phyloP scores from a whole-genome alignment of 257 asterid species.

The Capsicum pubescens region DNA sequence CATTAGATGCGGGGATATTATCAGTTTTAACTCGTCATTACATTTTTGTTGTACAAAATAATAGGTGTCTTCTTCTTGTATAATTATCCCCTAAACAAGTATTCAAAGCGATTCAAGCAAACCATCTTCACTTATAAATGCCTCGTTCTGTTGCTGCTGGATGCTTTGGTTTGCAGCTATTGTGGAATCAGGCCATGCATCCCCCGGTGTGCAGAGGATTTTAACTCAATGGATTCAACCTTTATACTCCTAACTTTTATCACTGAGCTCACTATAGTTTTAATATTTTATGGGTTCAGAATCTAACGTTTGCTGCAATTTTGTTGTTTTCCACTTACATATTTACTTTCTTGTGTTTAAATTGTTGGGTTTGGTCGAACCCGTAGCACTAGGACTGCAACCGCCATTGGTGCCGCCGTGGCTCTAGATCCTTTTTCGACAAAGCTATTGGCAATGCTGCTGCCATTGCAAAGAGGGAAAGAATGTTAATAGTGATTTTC shows the following conservation, averaged over 20 bases:
- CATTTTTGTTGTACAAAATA: slow-evolving; percentile 31
- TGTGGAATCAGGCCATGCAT: background rate
- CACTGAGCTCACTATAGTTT: background rate
- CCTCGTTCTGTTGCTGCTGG: background rate
- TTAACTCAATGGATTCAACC: background rate
- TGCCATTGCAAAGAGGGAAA: background rate
- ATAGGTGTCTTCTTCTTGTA: slow-evolving; percentile 24
- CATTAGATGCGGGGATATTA: slow-evolving; percentile 10
- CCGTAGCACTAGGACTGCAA: background rate
- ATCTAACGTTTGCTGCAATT: background rate
- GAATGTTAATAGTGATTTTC: no score
- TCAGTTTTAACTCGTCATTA: slow-evolving; percentile 18
- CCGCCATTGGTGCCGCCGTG: background rate
- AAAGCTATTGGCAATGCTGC: background rate
- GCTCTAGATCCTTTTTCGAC: no score
- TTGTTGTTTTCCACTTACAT: background rate
- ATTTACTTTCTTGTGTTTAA: background rate
- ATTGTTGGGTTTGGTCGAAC: background rate
- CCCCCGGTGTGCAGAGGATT: background rate
- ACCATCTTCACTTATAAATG: background rate
- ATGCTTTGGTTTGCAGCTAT: background rate
- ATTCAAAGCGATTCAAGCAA: background rate
- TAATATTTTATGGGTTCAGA: background rate
- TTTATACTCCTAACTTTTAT: no score
- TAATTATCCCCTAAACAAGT: slow-evolving; percentile 4